Evolutionary conservation across 1,284 basidiomycete genomes (phyloP).

Genomic region (Neotropicomus parvogracilis): DNA sequence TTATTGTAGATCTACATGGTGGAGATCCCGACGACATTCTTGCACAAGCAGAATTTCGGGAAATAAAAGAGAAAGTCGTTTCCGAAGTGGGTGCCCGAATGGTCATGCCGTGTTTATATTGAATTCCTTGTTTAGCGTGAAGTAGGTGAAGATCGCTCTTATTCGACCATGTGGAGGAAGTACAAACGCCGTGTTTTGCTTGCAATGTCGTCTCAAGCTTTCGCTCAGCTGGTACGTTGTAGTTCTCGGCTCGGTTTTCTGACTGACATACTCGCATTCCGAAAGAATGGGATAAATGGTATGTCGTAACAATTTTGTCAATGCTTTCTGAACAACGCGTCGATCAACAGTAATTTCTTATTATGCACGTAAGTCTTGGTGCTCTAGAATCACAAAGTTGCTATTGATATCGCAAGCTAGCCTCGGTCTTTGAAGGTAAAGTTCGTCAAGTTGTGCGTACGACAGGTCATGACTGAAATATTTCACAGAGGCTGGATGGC

Average conservation of each 20-base stretch:
- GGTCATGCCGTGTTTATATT: background rate
- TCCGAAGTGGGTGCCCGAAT: slow-evolving; percentile 57
- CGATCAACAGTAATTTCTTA: slow-evolving; percentile 78
- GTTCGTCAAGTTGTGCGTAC: background rate
- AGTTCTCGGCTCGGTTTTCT: background rate
- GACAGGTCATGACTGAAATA: slow-evolving; percentile 6
- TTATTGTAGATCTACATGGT: slow-evolving; percentile 90
- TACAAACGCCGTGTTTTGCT: slow-evolving; percentile 89
- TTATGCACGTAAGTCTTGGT: slow-evolving; percentile 73
- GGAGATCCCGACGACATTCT: slow-evolving; percentile 70
- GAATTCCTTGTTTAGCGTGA: slow-evolving; percentile 46
- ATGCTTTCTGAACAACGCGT: slow-evolving; percentile 8
- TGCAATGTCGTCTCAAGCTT: slow-evolving; percentile 97
- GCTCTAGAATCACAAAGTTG: slow-evolving; percentile 5
- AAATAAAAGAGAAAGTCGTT: slow-evolving; percentile 88
- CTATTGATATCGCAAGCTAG: slow-evolving; percentile 35
- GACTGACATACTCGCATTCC: slow-evolving; percentile 13
- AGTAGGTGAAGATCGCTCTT: slow-evolving; percentile 78
- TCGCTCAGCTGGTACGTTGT: slow-evolving; percentile 78
- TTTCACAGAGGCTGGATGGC: slow-evolving; percentile 87
- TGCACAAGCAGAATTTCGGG: slow-evolving; percentile 84
- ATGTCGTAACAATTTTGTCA: slow-evolving; percentile 20
- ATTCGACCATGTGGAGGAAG: slow-evolving; percentile 81
- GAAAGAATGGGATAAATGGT: slow-evolving; percentile 88
- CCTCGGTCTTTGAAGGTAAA: slow-evolving; percentile 80